Percentiles rank a stretch among this genome's conserved stretches.
These are phyloP conservation scores for Neopestalotiopsis clavispora DNA, from an alignment of 2,329 filamentous ascomycete genomes.

Conservation along the genomic window DNA sequence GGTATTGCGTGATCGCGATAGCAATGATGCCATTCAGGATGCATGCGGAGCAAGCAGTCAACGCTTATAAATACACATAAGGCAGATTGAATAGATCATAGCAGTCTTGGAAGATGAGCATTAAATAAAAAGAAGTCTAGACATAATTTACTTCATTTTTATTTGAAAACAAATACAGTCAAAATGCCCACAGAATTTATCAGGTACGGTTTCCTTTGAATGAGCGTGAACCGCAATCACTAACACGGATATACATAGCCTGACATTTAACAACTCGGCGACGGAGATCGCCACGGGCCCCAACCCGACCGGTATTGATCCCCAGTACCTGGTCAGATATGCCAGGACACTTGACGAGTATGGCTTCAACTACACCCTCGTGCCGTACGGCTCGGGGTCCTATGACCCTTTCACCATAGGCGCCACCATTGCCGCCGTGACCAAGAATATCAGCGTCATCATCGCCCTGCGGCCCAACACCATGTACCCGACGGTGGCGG, in stretches of 20 bases:
- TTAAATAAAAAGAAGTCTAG: background rate
- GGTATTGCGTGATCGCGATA: conserved; percentile 15
- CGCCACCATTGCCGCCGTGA: conserved; percentile 60
- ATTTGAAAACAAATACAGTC: background rate
- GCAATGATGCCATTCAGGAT: conserved; percentile 13
- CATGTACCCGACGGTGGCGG: conserved; percentile 65
- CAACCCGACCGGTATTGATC: conserved; percentile 45
- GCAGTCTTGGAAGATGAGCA: background rate
- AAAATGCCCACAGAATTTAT: conserved; percentile 18
- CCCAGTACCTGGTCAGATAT: conserved; percentile 61
- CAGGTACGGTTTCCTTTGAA: background rate
- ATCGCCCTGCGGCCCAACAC: conserved; percentile 67
- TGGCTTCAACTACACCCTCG: conserved; percentile 65
- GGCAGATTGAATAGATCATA: background rate
- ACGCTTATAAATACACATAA: conserved; percentile 17
- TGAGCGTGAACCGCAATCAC: background rate
- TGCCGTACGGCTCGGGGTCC: conserved; percentile 60
- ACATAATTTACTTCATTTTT: background rate
- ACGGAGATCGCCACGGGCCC: conserved; percentile 13
- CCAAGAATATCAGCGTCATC: conserved; percentile 65
- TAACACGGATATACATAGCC: background rate
- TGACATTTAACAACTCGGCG: conserved; percentile 14
- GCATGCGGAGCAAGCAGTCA: conserved; percentile 4
- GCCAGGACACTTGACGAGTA: conserved; percentile 63
- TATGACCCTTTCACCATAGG: conserved; percentile 64